Evolutionary conservation across 371 early-diverging fungal species (phyloP).

Genomic region (Mucor plumbeus): DNA sequence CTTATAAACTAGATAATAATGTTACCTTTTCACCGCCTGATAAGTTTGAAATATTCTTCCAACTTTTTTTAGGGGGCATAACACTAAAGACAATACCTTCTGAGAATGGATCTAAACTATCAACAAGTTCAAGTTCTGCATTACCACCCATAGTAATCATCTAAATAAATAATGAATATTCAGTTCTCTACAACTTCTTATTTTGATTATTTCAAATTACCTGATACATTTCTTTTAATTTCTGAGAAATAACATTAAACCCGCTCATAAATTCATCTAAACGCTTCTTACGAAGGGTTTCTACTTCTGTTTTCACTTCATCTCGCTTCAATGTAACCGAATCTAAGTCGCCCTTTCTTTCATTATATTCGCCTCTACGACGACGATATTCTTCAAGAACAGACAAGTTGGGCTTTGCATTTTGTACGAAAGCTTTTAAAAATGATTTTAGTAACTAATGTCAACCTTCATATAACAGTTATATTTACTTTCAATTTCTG

Average conservation of each 20-base stretch:
- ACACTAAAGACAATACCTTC: constrained; percentile 99
- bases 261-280: constrained; percentile 97
- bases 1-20: not conserved
- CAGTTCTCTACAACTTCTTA: not conserved
- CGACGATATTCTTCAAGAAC: constrained; percentile 89
- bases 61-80: constrained; percentile 99
- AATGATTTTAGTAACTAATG: no score
- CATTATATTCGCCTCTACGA: constrained; percentile 75
- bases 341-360: constrained; percentile 78
- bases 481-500: constrained; percentile 52
- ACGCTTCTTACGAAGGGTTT: constrained; percentile 81
- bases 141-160: constrained; percentile 99
- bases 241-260: constrained; percentile 91
- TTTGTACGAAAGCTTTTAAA: constrained; percentile 60
- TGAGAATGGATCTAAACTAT: constrained; percentile 99
- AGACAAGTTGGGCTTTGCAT: constrained; percentile 85
- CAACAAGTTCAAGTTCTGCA: constrained; percentile 99
- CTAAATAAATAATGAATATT: constrained; percentile 34
- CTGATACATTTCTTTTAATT: constrained; percentile 99
- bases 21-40: constrained; percentile 99
- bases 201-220: constrained; percentile 33
- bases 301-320: constrained; percentile 73
- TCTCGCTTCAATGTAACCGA: constrained; percentile 77
- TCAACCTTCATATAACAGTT: not conserved
- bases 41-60: constrained; percentile 99